A percentile compares a stretch with the other conserved stretches of the same genome.
Evolutionary conservation across 1,139 yeast genomes (phyloP).

Genomic region (Pichia sp.): DNA sequence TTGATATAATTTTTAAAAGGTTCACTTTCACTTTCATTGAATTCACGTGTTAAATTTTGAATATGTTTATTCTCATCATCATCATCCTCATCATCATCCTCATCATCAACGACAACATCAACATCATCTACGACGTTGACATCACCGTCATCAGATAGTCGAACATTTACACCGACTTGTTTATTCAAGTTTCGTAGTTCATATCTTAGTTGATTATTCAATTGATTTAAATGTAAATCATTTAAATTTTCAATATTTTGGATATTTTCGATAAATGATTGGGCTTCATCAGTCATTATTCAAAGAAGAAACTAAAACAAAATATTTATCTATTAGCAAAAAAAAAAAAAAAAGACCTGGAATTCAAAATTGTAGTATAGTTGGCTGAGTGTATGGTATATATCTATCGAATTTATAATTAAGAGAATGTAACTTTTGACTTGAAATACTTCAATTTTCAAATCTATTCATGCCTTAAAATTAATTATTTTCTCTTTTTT

Average conservation of each 20-base stretch:
- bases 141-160: conserved; percentile 7
- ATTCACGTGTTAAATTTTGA: background rate
- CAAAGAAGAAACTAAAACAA: background rate
- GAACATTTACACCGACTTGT: conserved; percentile 9
- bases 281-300: conserved; percentile 49
- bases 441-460: too few relatives aligned
- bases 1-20: conserved; percentile 17
- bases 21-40: conserved; percentile 14
- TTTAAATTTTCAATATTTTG: conserved; percentile 10
- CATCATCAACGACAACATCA: background rate
- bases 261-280: conserved; percentile 40
- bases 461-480: background rate
- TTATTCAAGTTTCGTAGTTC: conserved; percentile 11
- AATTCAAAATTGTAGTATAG: too few relatives aligned
- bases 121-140: conserved; percentile 4
- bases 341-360: background rate
- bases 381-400: too few relatives aligned
- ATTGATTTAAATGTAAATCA: conserved; percentile 11
- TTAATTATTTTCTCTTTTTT: too few relatives aligned
- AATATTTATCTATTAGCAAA: background rate
- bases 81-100: background rate
- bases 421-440: too few relatives aligned
- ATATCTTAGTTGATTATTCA: conserved; percentile 15
- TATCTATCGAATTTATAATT: too few relatives aligned
- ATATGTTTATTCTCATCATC: background rate